Conservation (phyloP, 2,329 filamentous ascomycete species). For the Paracorniculantispora psalliotae region DNA sequence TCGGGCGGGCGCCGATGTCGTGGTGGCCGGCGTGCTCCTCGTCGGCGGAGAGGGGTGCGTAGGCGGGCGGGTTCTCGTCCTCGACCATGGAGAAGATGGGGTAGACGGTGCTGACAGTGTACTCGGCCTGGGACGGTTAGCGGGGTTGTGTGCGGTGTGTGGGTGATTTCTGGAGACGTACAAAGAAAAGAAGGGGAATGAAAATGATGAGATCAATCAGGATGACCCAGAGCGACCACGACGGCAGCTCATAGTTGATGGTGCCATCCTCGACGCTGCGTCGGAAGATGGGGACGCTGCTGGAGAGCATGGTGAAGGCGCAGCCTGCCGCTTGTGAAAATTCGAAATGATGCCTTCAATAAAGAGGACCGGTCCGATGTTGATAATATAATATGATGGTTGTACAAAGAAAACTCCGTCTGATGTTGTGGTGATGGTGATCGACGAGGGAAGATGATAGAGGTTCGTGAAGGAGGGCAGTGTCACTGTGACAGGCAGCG, state of each 20-base stretch:
- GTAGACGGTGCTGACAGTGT: slow-evolving; percentile 47
- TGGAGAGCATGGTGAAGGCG: background rate
- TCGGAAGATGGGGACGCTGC: background rate
- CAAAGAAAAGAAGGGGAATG: slow-evolving; percentile 35
- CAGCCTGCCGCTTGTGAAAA: background rate
- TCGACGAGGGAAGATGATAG: background rate
- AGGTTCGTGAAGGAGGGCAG: too few species aligned
- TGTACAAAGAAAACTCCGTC: background rate
- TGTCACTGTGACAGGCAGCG: background rate
- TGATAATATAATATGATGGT: background rate
- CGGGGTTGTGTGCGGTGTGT: too few species aligned
- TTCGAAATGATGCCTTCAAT: background rate
- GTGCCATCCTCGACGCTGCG: slow-evolving; percentile 6
- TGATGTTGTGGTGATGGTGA: slow-evolving; percentile 1
- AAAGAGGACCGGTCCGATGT: background rate
- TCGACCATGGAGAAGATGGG: slow-evolving; percentile 54
- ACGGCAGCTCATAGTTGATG: slow-evolving; percentile 24
- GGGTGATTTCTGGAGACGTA: too few species aligned
- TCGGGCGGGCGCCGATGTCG: slow-evolving; percentile 27
- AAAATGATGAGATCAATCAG: slow-evolving; percentile 35
- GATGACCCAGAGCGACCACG: slow-evolving; percentile 29
- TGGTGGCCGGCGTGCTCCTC: slow-evolving; percentile 29
- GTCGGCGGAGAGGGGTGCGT: slow-evolving; percentile 46
- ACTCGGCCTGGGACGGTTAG: slow-evolving; percentile 35
- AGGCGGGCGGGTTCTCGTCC: slow-evolving; percentile 51